Evolutionary conservation across 805 yeast species (phyloP).

Genomic region (Metschnikowia similis): DNA sequence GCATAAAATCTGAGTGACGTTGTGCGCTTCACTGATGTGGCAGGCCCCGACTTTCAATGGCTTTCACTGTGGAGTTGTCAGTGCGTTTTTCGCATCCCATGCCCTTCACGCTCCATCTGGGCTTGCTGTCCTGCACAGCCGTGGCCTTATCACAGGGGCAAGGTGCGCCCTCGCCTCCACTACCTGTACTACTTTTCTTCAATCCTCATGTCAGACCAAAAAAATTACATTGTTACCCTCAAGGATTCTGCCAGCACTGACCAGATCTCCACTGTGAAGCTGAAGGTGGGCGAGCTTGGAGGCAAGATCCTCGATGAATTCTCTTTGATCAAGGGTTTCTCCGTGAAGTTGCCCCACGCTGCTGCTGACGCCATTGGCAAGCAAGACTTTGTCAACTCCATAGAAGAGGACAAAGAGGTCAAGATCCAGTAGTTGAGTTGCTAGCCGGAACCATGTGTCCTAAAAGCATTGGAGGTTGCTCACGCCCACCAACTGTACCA

Average conservation of each 20-base stretch:
- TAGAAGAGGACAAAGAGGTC: conserved; percentile 70
- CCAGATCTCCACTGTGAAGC: conserved; percentile 42
- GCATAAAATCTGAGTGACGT: conserved; percentile 1
- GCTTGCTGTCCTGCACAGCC: conserved; percentile 12
- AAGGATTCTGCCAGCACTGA: conserved; percentile 42
- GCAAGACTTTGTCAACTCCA: conserved; percentile 49
- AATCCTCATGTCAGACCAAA: conserved; percentile 25
- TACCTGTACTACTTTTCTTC: conserved; percentile 4
- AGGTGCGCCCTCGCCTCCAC: conserved; percentile 1
- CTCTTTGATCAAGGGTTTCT: conserved; percentile 62
- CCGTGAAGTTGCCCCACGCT: conserved; percentile 53
- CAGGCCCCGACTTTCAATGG: too few species aligned
- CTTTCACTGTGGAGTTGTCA: neutral
- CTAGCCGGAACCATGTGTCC: neutral
- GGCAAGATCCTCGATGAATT: conserved; percentile 61
- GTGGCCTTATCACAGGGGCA: conserved; percentile 2
- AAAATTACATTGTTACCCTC: conserved; percentile 42
- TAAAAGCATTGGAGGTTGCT: neutral
- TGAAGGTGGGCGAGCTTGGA: conserved; percentile 47
- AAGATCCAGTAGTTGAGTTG: conserved; percentile 29
- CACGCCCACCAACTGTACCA: neutral
- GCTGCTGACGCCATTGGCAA: conserved; percentile 45
- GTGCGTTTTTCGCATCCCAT: neutral
- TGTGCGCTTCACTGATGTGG: neutral
- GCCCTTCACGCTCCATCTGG: neutral